Base-by-base conservation (phyloP, 2,329 filamentous ascomycete genomes). In the Didymella lethalis region DNA sequence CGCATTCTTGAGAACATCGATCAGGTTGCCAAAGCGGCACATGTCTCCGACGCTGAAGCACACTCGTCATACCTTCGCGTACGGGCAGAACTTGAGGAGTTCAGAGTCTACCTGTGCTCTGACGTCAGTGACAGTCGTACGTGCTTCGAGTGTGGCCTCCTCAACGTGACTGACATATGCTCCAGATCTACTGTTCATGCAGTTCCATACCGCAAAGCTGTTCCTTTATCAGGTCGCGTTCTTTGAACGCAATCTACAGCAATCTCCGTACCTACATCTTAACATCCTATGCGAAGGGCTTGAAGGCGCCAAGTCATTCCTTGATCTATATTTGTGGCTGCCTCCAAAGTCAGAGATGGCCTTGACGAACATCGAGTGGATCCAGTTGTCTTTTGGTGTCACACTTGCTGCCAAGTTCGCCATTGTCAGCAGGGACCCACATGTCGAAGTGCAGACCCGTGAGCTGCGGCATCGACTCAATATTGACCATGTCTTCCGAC, bases 191-290 rank as follows among this genome's bases (percentile, higher is more conserved):
- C 67, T 80, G n/a, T 70, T 72, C 29, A 73, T 79, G 63, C 77
- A 79, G 47, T 79, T 77, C 34, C 72, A 77, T 54, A 75, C 76
- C 0, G 73, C 75, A 16, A 76, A 77, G 47, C 64, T 80, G 0
- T 78, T 76, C 60, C 71, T 80, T 7, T 78, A 75, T 57, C 78
- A 80, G 54, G 68, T 78, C 10, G 74, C 71, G 34, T 73, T 79
- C 45, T 70, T 76, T 45, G 69, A 75, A 48, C 68, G 69, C 28
- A 62, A 68, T 29, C 50, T 73, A 12, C 70, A 71, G 45, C 66
- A 68, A 26, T 66, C 62, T n/a, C 69, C 69, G n/a, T 57, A 64
- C n/a, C 49, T 67, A 2, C 62, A 72, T 34, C 63, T 71, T 6
- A 66, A 68, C 43, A 67, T 69, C 25, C 43, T 70, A 7, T 63